Base-by-base conservation (phyloP, 2,329 filamentous ascomycete species). In the Ascocoryne sarcoides region DNA sequence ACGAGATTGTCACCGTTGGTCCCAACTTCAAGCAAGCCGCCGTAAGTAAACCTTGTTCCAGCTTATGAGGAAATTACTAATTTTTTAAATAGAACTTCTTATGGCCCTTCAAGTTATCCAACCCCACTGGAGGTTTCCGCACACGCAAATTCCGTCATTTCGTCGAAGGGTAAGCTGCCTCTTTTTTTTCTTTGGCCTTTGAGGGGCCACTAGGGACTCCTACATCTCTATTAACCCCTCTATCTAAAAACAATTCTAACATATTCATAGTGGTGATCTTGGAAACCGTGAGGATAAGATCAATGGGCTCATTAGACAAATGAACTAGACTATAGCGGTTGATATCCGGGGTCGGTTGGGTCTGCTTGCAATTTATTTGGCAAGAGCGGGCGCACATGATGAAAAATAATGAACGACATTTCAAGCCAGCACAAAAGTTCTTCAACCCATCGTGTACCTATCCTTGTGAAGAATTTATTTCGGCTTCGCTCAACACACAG, bases 61-160 rank as follows among this genome's bases (percentile, higher is more conserved):
- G 37, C 37, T 33, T 12, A 15, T 19, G n/a, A n/a, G 17, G 19
- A 23, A 9, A 36, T 16, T 15, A 37, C 43, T 19, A 79, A 82
- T 75, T 7, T 7, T 7, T 7, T 7, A 26, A 26, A 26, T 7
- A 12, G 12, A 98, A 96, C 84, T 96, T 96, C 82, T 74, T 96
- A 58, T 98, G 92, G 92, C 92, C 92, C 65, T 98, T 98, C 82
- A 96, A 98, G 84, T 84, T 98, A 58, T 88, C 80, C 79, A 95
- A 94, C 81, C 92, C 92, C 65, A 96, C 73, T 59, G 92, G 92
- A 67, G 90, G 92, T 54, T 98, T 96, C 87, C 83, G 84, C 60
- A 70, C 84, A 61, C 79, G 92, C 72, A 98, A 96, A 78, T 95
- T 96, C 45, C n/a, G 42, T 12, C 47, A 50, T 40, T 50, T n/a